Evolutionary conservation across 306 rosid species (phyloP), one percentile per base, ranked within the genome.

Genomic region (Pachyrhizus erosus): DNA sequence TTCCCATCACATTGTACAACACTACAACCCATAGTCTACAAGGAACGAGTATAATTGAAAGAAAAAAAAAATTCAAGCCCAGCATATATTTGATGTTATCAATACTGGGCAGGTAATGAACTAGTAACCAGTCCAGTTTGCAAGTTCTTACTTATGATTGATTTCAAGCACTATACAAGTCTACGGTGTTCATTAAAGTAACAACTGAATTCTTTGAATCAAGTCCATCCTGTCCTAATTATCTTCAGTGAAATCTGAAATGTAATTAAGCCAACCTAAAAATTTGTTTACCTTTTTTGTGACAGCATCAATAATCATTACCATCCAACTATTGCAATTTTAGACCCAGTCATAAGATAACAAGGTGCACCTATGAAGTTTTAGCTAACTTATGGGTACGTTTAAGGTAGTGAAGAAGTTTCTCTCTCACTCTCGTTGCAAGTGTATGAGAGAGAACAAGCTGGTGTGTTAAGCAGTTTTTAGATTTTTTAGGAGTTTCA

Each of bases 1-100:
- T 67, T 52, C 62, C 54, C 18, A 52, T 51, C 60, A 29, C 23
- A 54, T 3, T 15, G 23, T 31, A 9, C 11, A 23, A 1, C 0
- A 14, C 3, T 31, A 9, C 11, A 23, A 1, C 0, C 23, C 3
- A 37, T 3, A 20, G 64, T 14, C n/a, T 77, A 65, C 12, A 37
- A 27, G n/a, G 60, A 65, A 73, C 4, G 34, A 33, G 5, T 26
- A 31, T 21, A 24, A n/a, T 11, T 67, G 12, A 52, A 49, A 8
- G 31, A 40, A 4, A 7, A 11, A 57, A 6, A 65, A 61, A 31
- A 45, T 12, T 76, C 14, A 70, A 48, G 64, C 43, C 23, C 12
- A 21, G 45, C 58, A 70, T 71, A 77, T 68, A 39, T 75, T 70
- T 37, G 26, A 42, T 27, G 17, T 33, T 43, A 74, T 66, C 60